Evolutionary conservation across 352 stramenopile species (phyloP).

Genomic region (Phytophthora vignae): DNA sequence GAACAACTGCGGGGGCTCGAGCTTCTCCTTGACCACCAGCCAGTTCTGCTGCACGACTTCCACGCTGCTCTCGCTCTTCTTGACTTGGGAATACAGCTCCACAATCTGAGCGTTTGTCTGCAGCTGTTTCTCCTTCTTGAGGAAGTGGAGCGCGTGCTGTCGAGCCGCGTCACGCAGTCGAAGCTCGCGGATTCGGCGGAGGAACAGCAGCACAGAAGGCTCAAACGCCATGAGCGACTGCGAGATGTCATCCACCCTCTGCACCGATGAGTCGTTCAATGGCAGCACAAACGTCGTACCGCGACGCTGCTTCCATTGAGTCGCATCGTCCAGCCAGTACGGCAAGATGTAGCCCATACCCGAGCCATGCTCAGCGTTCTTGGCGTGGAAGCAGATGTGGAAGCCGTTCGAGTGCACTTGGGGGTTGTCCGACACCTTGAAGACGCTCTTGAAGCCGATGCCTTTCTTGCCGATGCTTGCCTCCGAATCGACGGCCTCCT

Average conservation of each 20-base stretch:
- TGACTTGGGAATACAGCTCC: slow-evolving; percentile 48
- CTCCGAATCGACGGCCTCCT: slow-evolving; percentile 41
- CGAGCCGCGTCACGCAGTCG: slow-evolving; percentile 57
- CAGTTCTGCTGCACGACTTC: slow-evolving; percentile 54
- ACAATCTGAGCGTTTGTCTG: slow-evolving; percentile 39
- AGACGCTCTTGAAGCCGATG: slow-evolving; percentile 93
- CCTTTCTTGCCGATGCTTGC: slow-evolving; percentile 91
- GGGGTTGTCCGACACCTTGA: slow-evolving; percentile 84
- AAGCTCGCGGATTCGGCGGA: slow-evolving; percentile 75
- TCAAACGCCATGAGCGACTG: slow-evolving; percentile 73
- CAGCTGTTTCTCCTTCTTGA: slow-evolving; percentile 51
- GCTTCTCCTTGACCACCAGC: slow-evolving; percentile 62
- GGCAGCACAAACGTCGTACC: slow-evolving; percentile 85
- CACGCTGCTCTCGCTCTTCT: slow-evolving; percentile 12
- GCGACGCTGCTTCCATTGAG: slow-evolving; percentile 45
- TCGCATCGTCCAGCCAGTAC: slow-evolving; percentile 71
- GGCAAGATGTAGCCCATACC: slow-evolving; percentile 84
- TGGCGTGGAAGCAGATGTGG: slow-evolving; percentile 83
- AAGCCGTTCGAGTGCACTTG: slow-evolving; percentile 92
- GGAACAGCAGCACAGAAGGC: slow-evolving; percentile 82
- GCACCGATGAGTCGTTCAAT: slow-evolving; percentile 58
- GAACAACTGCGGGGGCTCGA: slow-evolving; percentile 41
- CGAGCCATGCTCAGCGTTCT: slow-evolving; percentile 45
- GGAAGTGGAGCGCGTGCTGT: slow-evolving; percentile 46
- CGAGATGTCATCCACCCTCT: slow-evolving; percentile 64